These are phyloP conservation scores for Cryptococcus hybrid DNA, from an alignment of 1,284 basidiomycete species.

Conservation along the genomic window DNA sequence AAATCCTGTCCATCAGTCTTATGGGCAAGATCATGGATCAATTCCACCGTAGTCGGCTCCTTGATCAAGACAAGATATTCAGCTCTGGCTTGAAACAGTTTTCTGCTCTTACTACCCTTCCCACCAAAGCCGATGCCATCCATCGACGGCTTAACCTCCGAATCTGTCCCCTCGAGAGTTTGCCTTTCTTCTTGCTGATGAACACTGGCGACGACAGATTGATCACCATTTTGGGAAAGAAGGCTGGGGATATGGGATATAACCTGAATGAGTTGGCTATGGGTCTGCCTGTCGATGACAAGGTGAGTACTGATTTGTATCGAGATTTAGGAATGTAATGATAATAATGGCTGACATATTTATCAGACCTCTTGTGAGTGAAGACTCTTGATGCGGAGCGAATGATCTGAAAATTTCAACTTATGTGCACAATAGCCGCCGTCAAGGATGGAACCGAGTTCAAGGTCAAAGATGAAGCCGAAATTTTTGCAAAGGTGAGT, in stretches of 20 bases:
- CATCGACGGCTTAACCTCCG: slow-evolving; percentile 38
- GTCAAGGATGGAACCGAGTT: slow-evolving; percentile 26
- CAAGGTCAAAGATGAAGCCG: slow-evolving; percentile 27
- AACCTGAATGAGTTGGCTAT: slow-evolving; percentile 39
- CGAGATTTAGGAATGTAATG: not conserved
- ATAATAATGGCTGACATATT: too few species aligned
- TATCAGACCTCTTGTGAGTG: not conserved
- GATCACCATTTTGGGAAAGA: slow-evolving; percentile 32
- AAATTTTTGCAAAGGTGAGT: slow-evolving; percentile 36
- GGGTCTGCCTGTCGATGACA: slow-evolving; percentile 16
- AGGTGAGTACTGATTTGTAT: slow-evolving; percentile 9
- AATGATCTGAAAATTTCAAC: not conserved
- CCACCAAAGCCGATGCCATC: slow-evolving; percentile 4
- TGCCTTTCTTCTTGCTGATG: slow-evolving; percentile 37
- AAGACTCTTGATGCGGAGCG: not conserved
- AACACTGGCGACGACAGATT: slow-evolving; percentile 38
- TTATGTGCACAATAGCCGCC: slow-evolving; percentile 10
- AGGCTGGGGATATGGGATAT: slow-evolving; percentile 26
- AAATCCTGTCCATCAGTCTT: slow-evolving; percentile 10
- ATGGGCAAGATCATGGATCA: slow-evolving; percentile 25
- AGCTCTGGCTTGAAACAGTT: slow-evolving; percentile 22
- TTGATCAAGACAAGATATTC: slow-evolving; percentile 26
- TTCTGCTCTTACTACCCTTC: slow-evolving; percentile 26
- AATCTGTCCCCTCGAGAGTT: slow-evolving; percentile 24
- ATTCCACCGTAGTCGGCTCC: slow-evolving; percentile 17